These are phyloP conservation scores for Aspergillus sclerotialis DNA, from an alignment of 2,329 filamentous ascomycete species.

Conservation along the genomic window DNA sequence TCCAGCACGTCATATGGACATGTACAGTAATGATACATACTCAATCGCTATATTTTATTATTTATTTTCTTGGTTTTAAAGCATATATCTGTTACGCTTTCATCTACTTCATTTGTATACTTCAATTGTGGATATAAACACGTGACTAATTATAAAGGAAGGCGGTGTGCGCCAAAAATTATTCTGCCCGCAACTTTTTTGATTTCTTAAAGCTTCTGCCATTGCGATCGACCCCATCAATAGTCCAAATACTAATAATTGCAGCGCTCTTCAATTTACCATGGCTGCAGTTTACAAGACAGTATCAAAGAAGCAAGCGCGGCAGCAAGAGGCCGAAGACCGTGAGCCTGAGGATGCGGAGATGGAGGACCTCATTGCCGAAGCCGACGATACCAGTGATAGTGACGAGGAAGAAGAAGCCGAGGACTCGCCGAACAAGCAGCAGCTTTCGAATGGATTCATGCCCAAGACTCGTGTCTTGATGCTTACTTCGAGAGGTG, in stretches of 20 bases:
- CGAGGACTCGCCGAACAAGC: constrained; percentile 23
- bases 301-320: constrained; percentile 53
- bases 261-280: constrained; percentile 14
- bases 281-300: constrained; percentile 74
- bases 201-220: constrained; percentile 11
- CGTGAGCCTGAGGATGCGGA: constrained; percentile 39
- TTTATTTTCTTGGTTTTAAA: too few relatives aligned
- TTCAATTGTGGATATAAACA: too few relatives aligned
- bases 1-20: too few relatives aligned
- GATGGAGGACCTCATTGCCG: constrained; percentile 29
- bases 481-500: constrained; percentile 85
- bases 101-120: too few relatives aligned
- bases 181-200: constrained; percentile 32
- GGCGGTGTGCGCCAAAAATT: constrained; percentile 29
- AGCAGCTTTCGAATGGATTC: constrained; percentile 25
- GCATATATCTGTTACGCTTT: too few relatives aligned
- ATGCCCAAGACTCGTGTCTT: constrained; percentile 59
- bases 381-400: constrained; percentile 32
- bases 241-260: constrained; percentile 8
- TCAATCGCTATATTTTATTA: too few relatives aligned
- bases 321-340: constrained; percentile 39
- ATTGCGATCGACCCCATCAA: constrained; percentile 5
- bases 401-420: constrained; percentile 32
- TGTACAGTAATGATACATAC: too few relatives aligned
- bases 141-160: too few relatives aligned